Conservation (phyloP, 306 rosid genomes). For the Boehmeria nivea region DNA sequence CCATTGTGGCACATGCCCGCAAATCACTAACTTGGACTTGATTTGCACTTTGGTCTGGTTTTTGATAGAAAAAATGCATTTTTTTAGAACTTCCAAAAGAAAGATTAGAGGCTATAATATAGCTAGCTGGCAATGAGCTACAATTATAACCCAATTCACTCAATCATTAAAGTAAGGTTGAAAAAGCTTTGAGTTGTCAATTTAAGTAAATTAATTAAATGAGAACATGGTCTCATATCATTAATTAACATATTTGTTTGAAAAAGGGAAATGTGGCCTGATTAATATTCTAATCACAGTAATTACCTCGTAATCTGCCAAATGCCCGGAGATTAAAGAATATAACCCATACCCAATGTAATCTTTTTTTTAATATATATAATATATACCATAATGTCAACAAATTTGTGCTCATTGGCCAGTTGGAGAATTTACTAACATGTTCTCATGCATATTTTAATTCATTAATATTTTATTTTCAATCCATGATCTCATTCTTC, state of each 20-base stretch:
- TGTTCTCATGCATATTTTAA: background rate
- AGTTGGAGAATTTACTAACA: background rate
- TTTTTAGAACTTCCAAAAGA: background rate
- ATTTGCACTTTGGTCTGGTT: background rate
- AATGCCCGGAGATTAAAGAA: background rate
- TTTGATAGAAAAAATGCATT: background rate
- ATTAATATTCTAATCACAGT: background rate
- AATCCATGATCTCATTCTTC: background rate
- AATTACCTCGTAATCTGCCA: slow-evolving; percentile 3
- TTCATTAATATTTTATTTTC: background rate
- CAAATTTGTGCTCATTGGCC: slow-evolving; percentile 7
- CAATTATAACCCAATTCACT: background rate
- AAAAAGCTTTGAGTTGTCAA: background rate
- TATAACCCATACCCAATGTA: slow-evolving; percentile 2
- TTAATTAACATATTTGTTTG: background rate
- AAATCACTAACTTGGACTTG: background rate
- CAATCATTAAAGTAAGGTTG: background rate
- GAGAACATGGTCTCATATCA: background rate
- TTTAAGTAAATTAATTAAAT: background rate
- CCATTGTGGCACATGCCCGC: too few species aligned
- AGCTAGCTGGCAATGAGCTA: slow-evolving; percentile 5
- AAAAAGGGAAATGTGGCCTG: background rate
- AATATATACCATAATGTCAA: background rate
- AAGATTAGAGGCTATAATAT: background rate
- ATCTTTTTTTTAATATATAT: background rate